phyloP scores from a whole-genome alignment of 306 rosid genomes.

The Cotoneaster glaucophyllus region DNA sequence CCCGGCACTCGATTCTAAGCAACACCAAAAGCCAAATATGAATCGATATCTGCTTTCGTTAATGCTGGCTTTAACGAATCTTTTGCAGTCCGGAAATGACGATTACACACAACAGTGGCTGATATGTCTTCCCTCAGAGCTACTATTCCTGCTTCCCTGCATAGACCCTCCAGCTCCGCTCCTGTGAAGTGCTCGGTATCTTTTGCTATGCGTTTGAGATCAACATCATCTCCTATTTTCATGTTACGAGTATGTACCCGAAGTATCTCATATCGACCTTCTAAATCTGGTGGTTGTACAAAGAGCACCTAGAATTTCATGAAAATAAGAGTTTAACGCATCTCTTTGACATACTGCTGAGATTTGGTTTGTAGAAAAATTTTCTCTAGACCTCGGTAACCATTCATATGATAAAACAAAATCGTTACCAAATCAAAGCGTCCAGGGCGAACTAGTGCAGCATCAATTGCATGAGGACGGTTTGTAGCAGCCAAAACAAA shows the following conservation, averaged over 20 bases:
- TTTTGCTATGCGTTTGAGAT: conserved; percentile 62
- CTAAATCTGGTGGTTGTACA: conserved; percentile 88
- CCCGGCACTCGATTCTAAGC: conserved; percentile 20
- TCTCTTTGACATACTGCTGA: background rate
- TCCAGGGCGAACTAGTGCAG: conserved; percentile 92
- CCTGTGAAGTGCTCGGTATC: conserved; percentile 84
- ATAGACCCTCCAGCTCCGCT: conserved; percentile 78
- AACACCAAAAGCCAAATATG: conserved; percentile 24
- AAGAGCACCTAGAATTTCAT: conserved; percentile 60
- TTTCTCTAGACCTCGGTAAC: background rate
- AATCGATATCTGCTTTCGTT: conserved; percentile 41
- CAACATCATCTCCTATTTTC: conserved; percentile 49
- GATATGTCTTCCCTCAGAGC: conserved; percentile 76
- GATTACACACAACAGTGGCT: conserved; percentile 46
- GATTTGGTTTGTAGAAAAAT: background rate
- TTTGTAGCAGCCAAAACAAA: conserved; percentile 95
- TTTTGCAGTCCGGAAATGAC: conserved; percentile 64
- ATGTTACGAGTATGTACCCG: conserved; percentile 63
- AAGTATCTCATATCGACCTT: conserved; percentile 75
- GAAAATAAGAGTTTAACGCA: background rate
- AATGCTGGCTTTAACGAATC: conserved; percentile 59
- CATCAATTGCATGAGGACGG: conserved; percentile 85
- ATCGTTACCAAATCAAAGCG: conserved; percentile 72
- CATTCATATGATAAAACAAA: background rate
- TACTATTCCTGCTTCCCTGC: conserved; percentile 80